Base-by-base conservation (phyloP, 495 filamentous ascomycete species). In the Hyaloscypha variabilis region DNA sequence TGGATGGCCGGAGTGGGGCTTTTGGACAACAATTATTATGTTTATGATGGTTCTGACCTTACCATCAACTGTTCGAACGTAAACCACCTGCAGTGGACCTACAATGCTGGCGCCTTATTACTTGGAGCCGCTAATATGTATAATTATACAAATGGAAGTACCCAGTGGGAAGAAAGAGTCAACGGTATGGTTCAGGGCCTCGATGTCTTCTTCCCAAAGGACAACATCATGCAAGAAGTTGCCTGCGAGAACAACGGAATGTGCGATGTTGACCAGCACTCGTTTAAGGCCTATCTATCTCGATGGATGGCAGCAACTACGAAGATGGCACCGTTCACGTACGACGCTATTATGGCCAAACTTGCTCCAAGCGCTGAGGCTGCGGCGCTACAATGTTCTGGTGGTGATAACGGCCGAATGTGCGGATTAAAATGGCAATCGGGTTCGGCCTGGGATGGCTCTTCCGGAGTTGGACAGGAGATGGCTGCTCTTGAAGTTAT, bases 261-360 rank as follows among this genome's bases (percentile, higher is more conserved):
- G 46, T 93, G 91, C 75, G 83, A 93, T 70, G 72, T 84, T 60
- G 91, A 94, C 75, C 89, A 92, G 71, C 86, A 88, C 58, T 86
- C 87, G 26, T 95, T 96, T 83, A 94, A 94, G 72, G 90, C 90
- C 5, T 90, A 92, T 68, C 79, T 93, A 8, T 79, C 88, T 8
- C 84, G 88, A 6, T 94, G 91, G 90, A 85, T 97, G 77, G 87
- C 89, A 1, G 82, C 85, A 8, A 86, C 88, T 6, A 87, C 87
- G 0, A 86, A 92, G 64, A 82, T 93, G 78, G 87, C 85, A 6
- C 89, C 88, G 5, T 89, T 83, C 70, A 91, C 87, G 2, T 79
- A 75, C 51, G 67, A 78, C 49, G 71, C 75, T 13, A 86, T 96
- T 72, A 83, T 88, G 73, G 84, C 85, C 0, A 79, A 86, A 53